A percentile compares a stretch with the other conserved stretches of the same genome.
phyloP scores from a whole-genome alignment of 2,329 filamentous ascomycete species.

The Stagonosporopsis rhizophila region DNA sequence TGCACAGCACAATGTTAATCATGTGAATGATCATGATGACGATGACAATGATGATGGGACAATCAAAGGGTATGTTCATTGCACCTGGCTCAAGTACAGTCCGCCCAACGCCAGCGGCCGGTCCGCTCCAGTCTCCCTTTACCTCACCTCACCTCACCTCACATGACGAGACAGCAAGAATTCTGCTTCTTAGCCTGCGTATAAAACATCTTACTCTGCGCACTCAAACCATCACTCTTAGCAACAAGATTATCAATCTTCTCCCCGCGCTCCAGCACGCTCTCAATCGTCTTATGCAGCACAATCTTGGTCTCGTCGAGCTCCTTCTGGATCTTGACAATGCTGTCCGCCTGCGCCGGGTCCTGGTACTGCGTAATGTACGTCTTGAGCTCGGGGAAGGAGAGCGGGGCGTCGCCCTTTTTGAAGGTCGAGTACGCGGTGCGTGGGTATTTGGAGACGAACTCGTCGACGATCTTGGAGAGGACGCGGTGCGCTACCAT shows the following conservation, averaged over 20 bases:
- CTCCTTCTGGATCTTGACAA: constrained; percentile 95
- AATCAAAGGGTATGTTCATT: constrained; percentile 21
- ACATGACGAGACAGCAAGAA: constrained; percentile 66
- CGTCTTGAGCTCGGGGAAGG: constrained; percentile 78
- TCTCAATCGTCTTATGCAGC: constrained; percentile 95
- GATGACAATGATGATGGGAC: neutral
- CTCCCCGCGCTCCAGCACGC: constrained; percentile 86
- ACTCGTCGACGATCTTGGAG: constrained; percentile 87
- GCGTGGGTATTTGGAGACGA: constrained; percentile 76
- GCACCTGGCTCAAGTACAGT: constrained; percentile 5
- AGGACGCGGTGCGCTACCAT: constrained; percentile 87
- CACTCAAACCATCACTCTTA: constrained; percentile 90
- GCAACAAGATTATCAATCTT: constrained; percentile 94
- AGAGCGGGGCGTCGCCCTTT: constrained; percentile 48
- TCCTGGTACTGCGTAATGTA: constrained; percentile 85
- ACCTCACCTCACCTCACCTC: constrained; percentile 6
- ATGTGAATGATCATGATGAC: too few species aligned
- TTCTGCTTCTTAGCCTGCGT: constrained; percentile 71
- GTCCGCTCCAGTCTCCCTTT: too few species aligned
- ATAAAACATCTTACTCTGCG: constrained; percentile 98
- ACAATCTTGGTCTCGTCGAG: constrained; percentile 97
- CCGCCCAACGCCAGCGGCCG: neutral
- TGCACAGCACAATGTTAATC: neutral
- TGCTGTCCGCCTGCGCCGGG: constrained; percentile 86
- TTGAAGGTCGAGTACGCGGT: constrained; percentile 67